Base-by-base conservation (phyloP, 2,329 filamentous ascomycete genomes). In the Epicoccum nigrum region DNA sequence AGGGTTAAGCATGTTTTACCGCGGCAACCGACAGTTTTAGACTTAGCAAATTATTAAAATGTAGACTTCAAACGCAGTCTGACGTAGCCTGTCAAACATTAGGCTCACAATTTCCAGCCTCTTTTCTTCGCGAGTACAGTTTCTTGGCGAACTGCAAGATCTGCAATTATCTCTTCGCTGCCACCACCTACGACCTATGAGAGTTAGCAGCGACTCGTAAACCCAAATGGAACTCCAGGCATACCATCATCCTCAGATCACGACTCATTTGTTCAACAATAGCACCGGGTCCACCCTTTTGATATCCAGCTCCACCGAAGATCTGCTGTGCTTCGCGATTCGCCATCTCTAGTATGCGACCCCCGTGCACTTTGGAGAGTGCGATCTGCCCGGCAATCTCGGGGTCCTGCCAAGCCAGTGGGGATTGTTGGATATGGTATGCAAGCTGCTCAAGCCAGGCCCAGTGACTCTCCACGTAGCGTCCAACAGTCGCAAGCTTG, bases 361-460 rank as follows among this genome's bases (percentile, higher is more conserved):
- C 80, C 0, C 78, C 79, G 34, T 79, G 76, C 0, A 83, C 76
- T 58, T 83, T 83, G 13, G 70, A 73, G 54, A 71, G 66, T 4
- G 73, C 73, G 52, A 76, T 74, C 43, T 69, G 69, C 0, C 71
- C 71, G 7, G 73, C 73, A 20, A 76, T 70, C 15, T 69, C 67
- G 1, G 71, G 67, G 21, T 73, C 70, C 44, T 75, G 66, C 68
- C 71, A 76, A 3, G 60, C 65, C 47, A 76, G 60, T 55, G 75
- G 72, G 4, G 74, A 76, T 7, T 74, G 63, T 51, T 80, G 74
- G 34, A 82, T 74, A 37, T 83, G 81, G 62, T 81, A 83, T 4
- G 81, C 82, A 2, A 86, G 71, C 63, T 86, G 83, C 59, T 87
- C 84, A 51, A 86, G 67, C 73, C 83, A 86, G 0, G 83, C 81